Conservation (phyloP, 2,329 filamentous ascomycete species). For the Botrytis pseudocinerea region DNA sequence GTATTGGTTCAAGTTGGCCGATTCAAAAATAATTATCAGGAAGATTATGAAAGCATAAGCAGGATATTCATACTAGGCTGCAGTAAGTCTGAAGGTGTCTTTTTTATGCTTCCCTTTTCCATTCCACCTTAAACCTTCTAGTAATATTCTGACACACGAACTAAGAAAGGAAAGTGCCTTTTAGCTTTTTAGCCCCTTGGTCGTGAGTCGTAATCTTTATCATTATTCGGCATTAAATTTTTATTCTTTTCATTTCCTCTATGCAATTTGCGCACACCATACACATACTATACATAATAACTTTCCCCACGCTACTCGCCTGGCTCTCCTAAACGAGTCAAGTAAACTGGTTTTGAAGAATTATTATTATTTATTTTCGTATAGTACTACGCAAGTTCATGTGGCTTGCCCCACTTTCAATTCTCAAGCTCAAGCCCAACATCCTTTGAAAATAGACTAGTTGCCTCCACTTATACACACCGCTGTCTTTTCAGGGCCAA, state of each 20-base stretch:
- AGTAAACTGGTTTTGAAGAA: background rate
- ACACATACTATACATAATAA: conserved; percentile 6
- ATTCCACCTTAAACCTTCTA: conserved; percentile 17
- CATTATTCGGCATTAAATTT: background rate
- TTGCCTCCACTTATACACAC: conserved; percentile 24
- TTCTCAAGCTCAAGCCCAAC: conserved; percentile 17
- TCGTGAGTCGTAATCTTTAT: background rate
- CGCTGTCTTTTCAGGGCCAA: conserved; percentile 18
- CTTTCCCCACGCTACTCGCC: background rate
- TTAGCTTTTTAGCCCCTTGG: background rate
- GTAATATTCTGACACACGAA: conserved; percentile 24
- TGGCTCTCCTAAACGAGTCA: conserved; percentile 12
- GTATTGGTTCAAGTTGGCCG: conserved; percentile 17
- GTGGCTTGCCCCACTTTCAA: conserved; percentile 21
- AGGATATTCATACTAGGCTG: conserved; percentile 20
- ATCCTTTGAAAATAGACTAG: conserved; percentile 12
- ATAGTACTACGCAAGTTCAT: conserved; percentile 12
- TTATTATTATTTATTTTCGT: conserved; percentile 11
- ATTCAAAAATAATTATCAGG: background rate
- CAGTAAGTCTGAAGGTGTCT: conserved; percentile 17
- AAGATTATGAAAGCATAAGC: conserved; percentile 9
- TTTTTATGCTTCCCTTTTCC: conserved; percentile 11
- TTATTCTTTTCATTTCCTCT: background rate
- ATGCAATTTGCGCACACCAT: background rate
- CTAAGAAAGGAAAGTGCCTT: conserved; percentile 16